Evolutionary conservation across 371 early-diverging fungal genomes (phyloP), one percentile per base, ranked within the genome.

Genomic region (Rhizopus delemar): DNA sequence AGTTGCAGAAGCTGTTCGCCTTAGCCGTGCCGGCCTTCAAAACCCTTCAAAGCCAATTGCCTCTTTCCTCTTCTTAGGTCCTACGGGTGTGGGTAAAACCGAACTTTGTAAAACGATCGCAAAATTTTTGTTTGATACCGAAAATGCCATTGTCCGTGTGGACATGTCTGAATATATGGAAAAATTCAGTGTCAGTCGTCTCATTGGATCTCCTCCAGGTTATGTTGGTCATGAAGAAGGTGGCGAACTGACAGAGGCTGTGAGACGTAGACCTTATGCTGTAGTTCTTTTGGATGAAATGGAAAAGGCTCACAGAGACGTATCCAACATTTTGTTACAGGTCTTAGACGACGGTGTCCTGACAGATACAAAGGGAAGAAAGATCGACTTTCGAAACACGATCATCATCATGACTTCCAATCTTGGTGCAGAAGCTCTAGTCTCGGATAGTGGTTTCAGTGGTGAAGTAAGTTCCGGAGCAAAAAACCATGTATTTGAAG

Each of bases 91-190:
- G 6, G 91, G 91, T 41, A 92, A 92, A 71, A 92, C 92, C 2
- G 97, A 97, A 69, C 84, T 98, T 2, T 90, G 92, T 68, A 96
- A 96, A 66, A 87, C 96, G 0, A 78, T 98, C 35, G 91, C 94
- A 0, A 72, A 85, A 51, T 92, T 93, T 55, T 71, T 97, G 53
- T 95, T 96, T 70, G 95, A 94, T 68, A 88, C 90, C 41, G 93
- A 94, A 57, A 85, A 88, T 53, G 88, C 88, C 39, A 93, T 97
- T 65, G 82, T 94, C 38, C 86, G 95, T 9, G 76, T 96, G 8
- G 97, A 97, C 60, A 96, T 96, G 96, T 87, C 90, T 48, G 96
- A 97, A 72, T 96, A 93, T 73, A 89, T 90, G 73, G 78, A 81
- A 38, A 73, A 73, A 35, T 75, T 75, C 35, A 59, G 73, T n/a